phyloP scores from a whole-genome alignment of 805 yeast genomes.

The Candida tallmaniae region DNA sequence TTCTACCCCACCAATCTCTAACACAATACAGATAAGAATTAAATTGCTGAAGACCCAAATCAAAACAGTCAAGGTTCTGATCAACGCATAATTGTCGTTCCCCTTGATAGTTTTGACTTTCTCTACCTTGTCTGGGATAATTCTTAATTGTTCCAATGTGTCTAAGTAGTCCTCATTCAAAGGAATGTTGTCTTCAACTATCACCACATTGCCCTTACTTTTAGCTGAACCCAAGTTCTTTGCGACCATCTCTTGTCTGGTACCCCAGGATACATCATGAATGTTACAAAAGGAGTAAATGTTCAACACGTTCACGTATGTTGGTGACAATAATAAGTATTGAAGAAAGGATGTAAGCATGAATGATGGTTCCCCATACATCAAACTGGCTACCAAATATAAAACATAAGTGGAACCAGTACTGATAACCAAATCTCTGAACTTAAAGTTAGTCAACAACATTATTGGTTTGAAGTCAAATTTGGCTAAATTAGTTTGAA shows the following conservation, averaged over 20 bases:
- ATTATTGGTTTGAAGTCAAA: slow-evolving; percentile 39
- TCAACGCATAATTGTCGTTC: slow-evolving; percentile 79
- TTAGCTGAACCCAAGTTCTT: slow-evolving; percentile 83
- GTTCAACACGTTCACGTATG: slow-evolving; percentile 85
- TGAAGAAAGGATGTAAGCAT: slow-evolving; percentile 86
- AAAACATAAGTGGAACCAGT: slow-evolving; percentile 78
- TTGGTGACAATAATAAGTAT: slow-evolving; percentile 78
- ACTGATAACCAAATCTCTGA: slow-evolving; percentile 85
- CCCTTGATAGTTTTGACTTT: slow-evolving; percentile 17
- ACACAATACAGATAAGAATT: slow-evolving; percentile 73
- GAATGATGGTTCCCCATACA: slow-evolving; percentile 89
- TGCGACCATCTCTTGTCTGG: slow-evolving; percentile 70
- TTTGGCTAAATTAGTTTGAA: slow-evolving; percentile 48
- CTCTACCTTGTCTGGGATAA: slow-evolving; percentile 25
- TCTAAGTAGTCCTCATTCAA: slow-evolving; percentile 70
- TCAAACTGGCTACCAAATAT: slow-evolving; percentile 70
- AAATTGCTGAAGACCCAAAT: slow-evolving; percentile 88
- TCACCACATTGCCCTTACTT: slow-evolving; percentile 33
- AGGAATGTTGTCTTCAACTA: slow-evolving; percentile 52
- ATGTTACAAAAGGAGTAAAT: slow-evolving; percentile 95
- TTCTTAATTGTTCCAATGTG: slow-evolving; percentile 55
- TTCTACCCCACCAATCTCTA: slow-evolving; percentile 76
- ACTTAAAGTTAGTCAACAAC: slow-evolving; percentile 63
- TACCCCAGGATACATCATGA: slow-evolving; percentile 97
- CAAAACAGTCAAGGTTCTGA: slow-evolving; percentile 84